Conservation (phyloP, 495 filamentous ascomycete species). For the Penicillium goetzii region DNA sequence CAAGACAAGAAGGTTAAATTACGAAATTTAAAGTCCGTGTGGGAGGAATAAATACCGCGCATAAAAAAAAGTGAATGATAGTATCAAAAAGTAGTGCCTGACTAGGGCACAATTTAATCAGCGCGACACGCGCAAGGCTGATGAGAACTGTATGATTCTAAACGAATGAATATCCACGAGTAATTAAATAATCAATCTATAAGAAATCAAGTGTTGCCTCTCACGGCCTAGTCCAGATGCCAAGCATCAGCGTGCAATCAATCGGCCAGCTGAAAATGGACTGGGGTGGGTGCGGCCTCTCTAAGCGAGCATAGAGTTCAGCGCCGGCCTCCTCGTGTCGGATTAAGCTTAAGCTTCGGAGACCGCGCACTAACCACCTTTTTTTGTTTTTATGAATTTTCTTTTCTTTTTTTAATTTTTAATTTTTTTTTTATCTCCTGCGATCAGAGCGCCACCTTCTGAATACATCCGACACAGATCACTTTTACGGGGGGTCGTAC, state of each 20-base stretch:
- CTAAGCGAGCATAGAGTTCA: constrained; percentile 53
- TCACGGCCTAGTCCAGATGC: constrained; percentile 22
- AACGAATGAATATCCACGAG: not conserved
- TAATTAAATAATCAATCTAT: constrained; percentile 18
- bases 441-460: constrained; percentile 45
- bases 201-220: constrained; percentile 19
- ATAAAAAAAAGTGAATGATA: not conserved
- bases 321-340: constrained; percentile 50
- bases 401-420: not conserved
- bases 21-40: constrained; percentile 15
- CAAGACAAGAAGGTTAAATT: not conserved
- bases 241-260: constrained; percentile 18
- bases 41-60: not conserved
- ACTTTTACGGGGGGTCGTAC: constrained; percentile 14
- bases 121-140: not conserved
- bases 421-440: constrained; percentile 13
- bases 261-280: constrained; percentile 20
- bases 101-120: not conserved
- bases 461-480: constrained; percentile 35
- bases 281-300: constrained; percentile 25
- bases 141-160: not conserved
- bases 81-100: not conserved
- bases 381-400: constrained; percentile 12
- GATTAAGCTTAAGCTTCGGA: constrained; percentile 58
- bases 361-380: constrained; percentile 47